Base-by-base conservation (phyloP, 768 basidiomycete genomes). In the Ramaria sp. region DNA sequence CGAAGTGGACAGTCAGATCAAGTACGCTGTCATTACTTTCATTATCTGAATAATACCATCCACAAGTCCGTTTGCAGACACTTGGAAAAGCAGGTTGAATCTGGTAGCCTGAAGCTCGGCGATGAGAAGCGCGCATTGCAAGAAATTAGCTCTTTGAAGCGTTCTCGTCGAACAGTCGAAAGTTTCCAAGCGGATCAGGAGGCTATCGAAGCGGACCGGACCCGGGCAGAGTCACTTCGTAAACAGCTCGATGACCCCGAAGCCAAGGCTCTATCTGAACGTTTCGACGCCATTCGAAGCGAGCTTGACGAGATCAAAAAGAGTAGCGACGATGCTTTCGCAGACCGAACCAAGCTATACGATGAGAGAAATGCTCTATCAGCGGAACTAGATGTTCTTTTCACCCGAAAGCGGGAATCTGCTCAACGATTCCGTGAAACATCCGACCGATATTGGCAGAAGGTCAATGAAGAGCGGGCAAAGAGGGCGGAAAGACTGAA, bases 71-170 rank as follows among this genome's bases (percentile, higher is more conserved):
- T 56, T 38, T 18, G 18, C 62, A 94, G 91, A 61, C 74, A 83
- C 57, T 73, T 96, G 57, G 89, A 98, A 48, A 85, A 80, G 64
- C 88, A 92, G 65, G 83, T 99, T 51, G 95, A 98, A 65, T 89
- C 89, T 4, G 95, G 95, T 24, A 80, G 62, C 56, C 76, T 99
- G 77, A 96, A 90, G 65, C 76, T 98, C 56, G 92, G 83, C 25
- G 94, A 96, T 55, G 96, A 99, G 70, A 97, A 96, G 71, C 84
- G 91, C 50, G 88, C 93, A 4, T 76, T 99, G n/a, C 78, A 80
- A 60, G 95, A 98, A 62, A 95, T 99, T 58, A 79, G 76, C 58
- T 75, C 77, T 42, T 71, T 75, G 58, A 88, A 79, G 64, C 85
- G 90, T 41, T 75, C 69, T 56, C 83, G 90, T 50, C 83, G 77